A percentile compares a stretch with the other conserved stretches of the same genome.
Evolutionary conservation across 139 green algal species (phyloP).

Genomic region (Volvox africanus): DNA sequence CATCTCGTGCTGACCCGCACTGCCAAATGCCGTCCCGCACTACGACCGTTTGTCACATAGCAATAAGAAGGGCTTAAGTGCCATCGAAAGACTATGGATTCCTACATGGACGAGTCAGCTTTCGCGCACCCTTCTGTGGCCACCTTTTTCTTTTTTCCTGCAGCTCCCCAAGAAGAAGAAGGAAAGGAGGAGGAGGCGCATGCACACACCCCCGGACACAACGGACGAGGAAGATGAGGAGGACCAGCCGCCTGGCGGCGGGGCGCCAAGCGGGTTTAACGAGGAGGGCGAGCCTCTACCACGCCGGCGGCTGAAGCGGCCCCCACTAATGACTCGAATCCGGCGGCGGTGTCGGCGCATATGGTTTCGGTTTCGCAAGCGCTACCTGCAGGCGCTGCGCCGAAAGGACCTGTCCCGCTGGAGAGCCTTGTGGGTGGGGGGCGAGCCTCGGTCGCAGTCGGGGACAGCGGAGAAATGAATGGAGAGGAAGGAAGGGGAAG

Average conservation of each 20-base stretch:
- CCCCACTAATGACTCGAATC: background rate
- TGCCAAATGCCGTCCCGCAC: no score
- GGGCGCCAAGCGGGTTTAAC: background rate
- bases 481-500: background rate
- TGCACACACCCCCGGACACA: constrained; percentile 28
- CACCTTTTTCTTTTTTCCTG: no score
- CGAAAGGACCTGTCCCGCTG: constrained; percentile 34
- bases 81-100: no score
- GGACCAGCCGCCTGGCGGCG: background rate
- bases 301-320: background rate
- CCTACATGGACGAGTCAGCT: no score
- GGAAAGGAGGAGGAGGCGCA: constrained; percentile 8
- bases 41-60: no score
- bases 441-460: background rate
- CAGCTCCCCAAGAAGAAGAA: constrained; percentile 31
- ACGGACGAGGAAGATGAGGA: constrained; percentile 28
- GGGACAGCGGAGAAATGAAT: background rate
- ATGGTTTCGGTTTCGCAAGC: constrained; percentile 1
- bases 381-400: constrained; percentile 25
- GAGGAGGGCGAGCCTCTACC: background rate
- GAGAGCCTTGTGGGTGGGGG: constrained; percentile 7
- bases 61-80: no score
- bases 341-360: constrained; percentile 23
- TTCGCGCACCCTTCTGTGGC: no score
- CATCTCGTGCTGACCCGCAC: no score